Conservation (phyloP, 768 basidiomycete genomes). For the Mycena alexandri region DNA sequence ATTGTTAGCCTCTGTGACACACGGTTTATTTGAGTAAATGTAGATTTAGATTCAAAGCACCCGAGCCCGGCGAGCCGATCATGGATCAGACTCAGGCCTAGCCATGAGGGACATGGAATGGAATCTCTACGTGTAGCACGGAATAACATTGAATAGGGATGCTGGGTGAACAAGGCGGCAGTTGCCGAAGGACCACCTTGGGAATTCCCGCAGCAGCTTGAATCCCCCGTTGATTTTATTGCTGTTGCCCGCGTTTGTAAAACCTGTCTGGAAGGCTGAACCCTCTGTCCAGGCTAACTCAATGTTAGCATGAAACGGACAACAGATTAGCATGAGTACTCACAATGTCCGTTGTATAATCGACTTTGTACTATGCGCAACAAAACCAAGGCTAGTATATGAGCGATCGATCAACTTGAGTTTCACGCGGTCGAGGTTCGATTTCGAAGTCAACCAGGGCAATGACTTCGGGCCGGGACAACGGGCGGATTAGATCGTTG, state of each 20-base stretch:
- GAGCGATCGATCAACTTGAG: conserved; percentile 13
- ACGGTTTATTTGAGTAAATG: conserved; percentile 2
- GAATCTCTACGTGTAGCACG: not conserved
- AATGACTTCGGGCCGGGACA: conserved; percentile 10
- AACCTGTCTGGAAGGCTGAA: not conserved
- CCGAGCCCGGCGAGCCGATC: conserved; percentile 2
- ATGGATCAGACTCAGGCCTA: conserved; percentile 8
- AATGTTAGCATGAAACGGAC: not conserved
- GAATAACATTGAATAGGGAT: conserved; percentile 1
- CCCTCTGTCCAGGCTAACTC: not conserved
- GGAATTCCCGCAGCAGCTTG: not conserved
- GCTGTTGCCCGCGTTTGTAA: not conserved
- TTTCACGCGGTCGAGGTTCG: conserved; percentile 13
- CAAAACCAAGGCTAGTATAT: conserved; percentile 11
- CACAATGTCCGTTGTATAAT: conserved; percentile 1
- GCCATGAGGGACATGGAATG: conserved; percentile 6
- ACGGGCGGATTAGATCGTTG: not conserved
- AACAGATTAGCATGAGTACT: not conserved
- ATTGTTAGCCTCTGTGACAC: conserved; percentile 4
- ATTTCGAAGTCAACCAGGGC: not conserved
- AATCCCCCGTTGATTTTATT: not conserved
- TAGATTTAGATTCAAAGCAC: not conserved
- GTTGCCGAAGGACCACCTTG: not conserved
- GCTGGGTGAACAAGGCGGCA: not conserved
- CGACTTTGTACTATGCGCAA: not conserved